Base-by-base conservation (phyloP, 768 basidiomycete genomes). In the Neoboletus magnificus region DNA sequence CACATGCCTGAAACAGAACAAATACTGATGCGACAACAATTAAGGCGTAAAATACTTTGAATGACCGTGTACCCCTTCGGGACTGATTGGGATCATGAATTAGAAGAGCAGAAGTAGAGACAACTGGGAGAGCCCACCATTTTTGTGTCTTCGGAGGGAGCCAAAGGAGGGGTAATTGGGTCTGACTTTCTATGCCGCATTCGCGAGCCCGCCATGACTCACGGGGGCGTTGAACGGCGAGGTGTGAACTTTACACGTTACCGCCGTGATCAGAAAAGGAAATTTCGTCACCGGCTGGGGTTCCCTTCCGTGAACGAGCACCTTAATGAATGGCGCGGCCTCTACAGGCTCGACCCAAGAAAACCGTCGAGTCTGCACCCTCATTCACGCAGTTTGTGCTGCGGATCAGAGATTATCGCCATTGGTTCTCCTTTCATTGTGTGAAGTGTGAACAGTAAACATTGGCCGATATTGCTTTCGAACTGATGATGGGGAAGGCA, bases 101-200 rank as follows among this genome's bases (percentile, higher is more conserved):
- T 5, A 29, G 22, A 33, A 32, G 18, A 25, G 30, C 29, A 23
- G 32, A 25, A 5, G 41, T 8, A 15, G 39, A 39, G 18, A 15
- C 16, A 22, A 1, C 16, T 3, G 8, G 41, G 30, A 47, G 13
- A 32, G 8, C 25, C 4, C 44, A 56, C 62, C 56, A 61, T 65
- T 45, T 42, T 18, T 5, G 49, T 46, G 25, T 55, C 29, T 11
- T 52, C 42, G 1, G 25, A 1, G 8, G 13, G 29, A 2, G 48
- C 12, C 29, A 32, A 33, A 9, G 54, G 30, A 35, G 48, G 15
- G 22, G 36, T 0, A 18, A 23, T 20, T 15, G 40, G n/a, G 16
- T 25, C 47, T 11, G 52, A 44, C 37, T 60, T 72, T 32, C 69
- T 69, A 9, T 69, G 57, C 37, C 69, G 65, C 52, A 67, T 35